Base-by-base conservation (phyloP, 2,329 filamentous ascomycete species). In the Fusarium nygamai region DNA sequence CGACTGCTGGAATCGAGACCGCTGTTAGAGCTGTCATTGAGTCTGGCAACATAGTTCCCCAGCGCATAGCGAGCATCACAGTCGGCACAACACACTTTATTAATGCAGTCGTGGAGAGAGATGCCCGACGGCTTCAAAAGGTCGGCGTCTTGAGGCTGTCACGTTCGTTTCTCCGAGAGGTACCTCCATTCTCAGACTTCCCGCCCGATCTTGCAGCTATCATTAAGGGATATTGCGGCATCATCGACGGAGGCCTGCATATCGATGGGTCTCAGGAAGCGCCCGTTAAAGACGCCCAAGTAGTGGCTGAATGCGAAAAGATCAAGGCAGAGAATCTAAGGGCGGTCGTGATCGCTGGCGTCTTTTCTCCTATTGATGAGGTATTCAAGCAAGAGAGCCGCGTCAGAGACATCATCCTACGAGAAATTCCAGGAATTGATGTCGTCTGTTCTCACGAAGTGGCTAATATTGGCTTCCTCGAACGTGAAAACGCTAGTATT, bases 1-100 rank as follows among this genome's bases (percentile, higher is more conserved):
- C 50, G 11, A 67, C 64, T 2, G 77, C 82, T 3, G 82, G 86
- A 65, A 84, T 85, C 9, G 84, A 84, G 61, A 74, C 79, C 5
- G 51, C 51, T 9, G 24, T 54, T 0, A 54, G 34, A 7, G 85
- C 83, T 29, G 82, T 87, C 11, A 71, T 81, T 31, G 48, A 70
- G 7, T 12, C 31, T 78, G 81, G 8, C 72, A 74, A 2, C 73
- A 81, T 31, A 80, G 87, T 38, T 39, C 51, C 51, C 4, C 33
- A 54, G 34, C 51, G 51, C 5, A 54, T 54, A 6, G 51, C 51
- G 2, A 54, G 81, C 82, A 16, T 84, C 82, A 64, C 81, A 86
- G 27, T 84, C 82, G 86, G 86, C 50, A 86, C 85, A 8, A 88
- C 87, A 4, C 86, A 88, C 64, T 89, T 89, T 71, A 82, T 89